phyloP scores from a whole-genome alignment of 78 protist species.

The Pelomyxa schiedti region DNA sequence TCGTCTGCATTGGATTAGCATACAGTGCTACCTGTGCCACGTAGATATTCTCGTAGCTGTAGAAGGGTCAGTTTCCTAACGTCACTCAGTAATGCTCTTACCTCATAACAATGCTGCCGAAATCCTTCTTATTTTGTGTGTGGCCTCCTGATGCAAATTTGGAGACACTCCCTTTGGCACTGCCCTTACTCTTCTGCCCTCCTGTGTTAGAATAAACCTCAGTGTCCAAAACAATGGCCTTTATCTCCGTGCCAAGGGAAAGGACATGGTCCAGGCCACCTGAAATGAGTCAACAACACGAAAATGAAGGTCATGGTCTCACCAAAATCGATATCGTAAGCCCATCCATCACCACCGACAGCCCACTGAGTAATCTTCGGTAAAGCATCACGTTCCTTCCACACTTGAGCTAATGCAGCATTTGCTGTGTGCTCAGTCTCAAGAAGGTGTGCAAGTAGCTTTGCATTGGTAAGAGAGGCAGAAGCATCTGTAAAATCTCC shows the following conservation, averaged over 20 bases:
- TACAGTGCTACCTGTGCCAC: constrained; percentile 46
- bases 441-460: no score
- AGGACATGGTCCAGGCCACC: constrained; percentile 76
- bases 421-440: background rate
- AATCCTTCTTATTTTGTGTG: constrained; percentile 32
- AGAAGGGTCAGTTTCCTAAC: no score
- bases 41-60: constrained; percentile 40
- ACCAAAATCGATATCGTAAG: constrained; percentile 65
- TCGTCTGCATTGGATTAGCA: constrained; percentile 17
- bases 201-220: constrained; percentile 74
- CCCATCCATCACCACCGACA: constrained; percentile 75
- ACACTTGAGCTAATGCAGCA: background rate
- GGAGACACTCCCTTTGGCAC: constrained; percentile 34
- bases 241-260: constrained; percentile 30
- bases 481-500: background rate
- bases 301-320: no score
- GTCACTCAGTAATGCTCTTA: no score
- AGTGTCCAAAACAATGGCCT: constrained; percentile 61
- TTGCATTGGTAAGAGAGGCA: no score
- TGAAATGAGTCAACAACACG: no score
- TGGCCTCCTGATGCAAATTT: constrained; percentile 54
- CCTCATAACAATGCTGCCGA: constrained; percentile 46
- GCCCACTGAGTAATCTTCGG: constrained; percentile 15
- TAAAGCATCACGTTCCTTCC: constrained; percentile 12
- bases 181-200: constrained; percentile 57